phyloP scores from a whole-genome alignment of 148 eudicot species.

The Persicaria maculosa region DNA sequence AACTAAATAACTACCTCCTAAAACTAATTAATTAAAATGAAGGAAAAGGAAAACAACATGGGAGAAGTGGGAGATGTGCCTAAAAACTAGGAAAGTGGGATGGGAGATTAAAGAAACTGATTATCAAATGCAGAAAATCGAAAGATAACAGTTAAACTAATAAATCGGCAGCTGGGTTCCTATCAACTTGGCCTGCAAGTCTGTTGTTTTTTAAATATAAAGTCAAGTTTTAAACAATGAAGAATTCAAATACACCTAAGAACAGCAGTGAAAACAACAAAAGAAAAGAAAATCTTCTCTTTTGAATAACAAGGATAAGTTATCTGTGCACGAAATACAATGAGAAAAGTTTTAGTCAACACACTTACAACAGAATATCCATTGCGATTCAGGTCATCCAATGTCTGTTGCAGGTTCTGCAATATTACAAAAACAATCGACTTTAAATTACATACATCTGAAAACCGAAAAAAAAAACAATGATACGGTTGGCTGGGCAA shows the following conservation, averaged over 20 bases:
- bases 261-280: background rate
- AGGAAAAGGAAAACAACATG: too few species aligned
- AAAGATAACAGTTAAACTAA: too few species aligned
- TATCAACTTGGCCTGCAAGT: too few species aligned
- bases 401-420: constrained; percentile 93
- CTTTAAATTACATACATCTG: background rate
- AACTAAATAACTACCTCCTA: too few species aligned
- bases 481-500: background rate
- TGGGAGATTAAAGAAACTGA: too few species aligned
- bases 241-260: background rate
- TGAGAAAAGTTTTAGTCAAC: constrained; percentile 7
- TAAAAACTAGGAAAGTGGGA: too few species aligned
- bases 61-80: too few species aligned
- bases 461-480: background rate
- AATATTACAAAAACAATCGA: constrained; percentile 9
- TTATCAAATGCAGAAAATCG: too few species aligned
- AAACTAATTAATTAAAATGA: too few species aligned
- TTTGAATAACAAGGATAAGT: constrained; percentile 1
- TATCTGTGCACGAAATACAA: constrained; percentile 2
- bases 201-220: too few species aligned
- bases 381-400: constrained; percentile 92
- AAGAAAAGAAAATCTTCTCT: background rate
- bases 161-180: too few species aligned
- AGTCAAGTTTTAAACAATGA: background rate
- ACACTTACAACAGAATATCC: constrained; percentile 95